Evolutionary conservation across 1,139 yeast genomes (phyloP).

Genomic region (Nakaseomyces nivariensis): DNA sequence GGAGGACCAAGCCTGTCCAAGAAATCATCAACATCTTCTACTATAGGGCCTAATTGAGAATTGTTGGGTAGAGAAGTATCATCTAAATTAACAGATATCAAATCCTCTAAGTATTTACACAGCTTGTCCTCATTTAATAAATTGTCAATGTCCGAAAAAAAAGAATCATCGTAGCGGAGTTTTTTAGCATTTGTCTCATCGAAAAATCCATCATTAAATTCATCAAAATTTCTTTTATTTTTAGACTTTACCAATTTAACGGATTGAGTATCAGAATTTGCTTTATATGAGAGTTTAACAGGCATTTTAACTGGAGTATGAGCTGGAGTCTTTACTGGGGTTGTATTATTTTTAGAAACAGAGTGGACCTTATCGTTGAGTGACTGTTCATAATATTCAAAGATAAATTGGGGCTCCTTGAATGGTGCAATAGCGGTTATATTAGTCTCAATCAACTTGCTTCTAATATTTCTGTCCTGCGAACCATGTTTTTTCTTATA

Average conservation of each 20-base stretch:
- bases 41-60: background rate
- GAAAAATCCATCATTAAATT: no score
- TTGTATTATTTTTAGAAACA: no score
- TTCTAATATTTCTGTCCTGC: background rate
- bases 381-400: background rate
- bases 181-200: background rate
- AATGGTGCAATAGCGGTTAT: background rate
- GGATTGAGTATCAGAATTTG: no score
- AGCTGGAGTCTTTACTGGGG: no score
- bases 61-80: background rate
- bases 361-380: background rate
- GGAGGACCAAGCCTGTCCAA: background rate
- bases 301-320: no score
- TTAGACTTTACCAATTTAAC: no score
- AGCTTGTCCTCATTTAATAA: no score
- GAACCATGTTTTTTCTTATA: background rate
- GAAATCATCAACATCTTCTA: background rate
- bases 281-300: no score
- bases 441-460: background rate
- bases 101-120: background rate
- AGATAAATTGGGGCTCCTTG: background rate
- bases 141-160: no score
- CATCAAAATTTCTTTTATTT: no score
- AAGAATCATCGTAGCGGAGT: background rate
- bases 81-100: background rate